Evolutionary conservation across 116 monocot genomes (phyloP).

Genomic region (Thalassia testudinum): DNA sequence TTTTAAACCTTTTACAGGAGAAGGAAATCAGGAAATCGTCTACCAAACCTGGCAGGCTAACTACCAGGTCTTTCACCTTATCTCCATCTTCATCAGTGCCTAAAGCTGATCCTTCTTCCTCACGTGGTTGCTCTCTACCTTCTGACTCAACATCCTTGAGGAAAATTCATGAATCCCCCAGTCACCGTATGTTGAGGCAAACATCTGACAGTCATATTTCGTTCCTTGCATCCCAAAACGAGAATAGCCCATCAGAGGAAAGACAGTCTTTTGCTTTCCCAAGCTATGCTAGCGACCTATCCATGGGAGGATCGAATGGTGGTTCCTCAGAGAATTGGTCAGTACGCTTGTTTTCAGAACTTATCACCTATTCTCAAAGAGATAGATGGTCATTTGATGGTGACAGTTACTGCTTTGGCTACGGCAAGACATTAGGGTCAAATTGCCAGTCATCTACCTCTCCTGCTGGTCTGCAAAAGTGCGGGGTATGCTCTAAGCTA

Average conservation of each 20-base stretch:
- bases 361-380: constrained; percentile 56
- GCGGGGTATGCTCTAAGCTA: constrained; percentile 62
- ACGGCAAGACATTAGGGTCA: constrained; percentile 17
- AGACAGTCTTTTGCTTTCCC: constrained; percentile 28
- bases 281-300: constrained; percentile 35
- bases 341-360: constrained; percentile 70
- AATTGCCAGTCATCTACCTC: constrained; percentile 3
- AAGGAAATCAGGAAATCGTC: constrained; percentile 9
- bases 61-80: background rate
- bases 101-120: constrained; percentile 24
- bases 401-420: constrained; percentile 12
- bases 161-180: constrained; percentile 16
- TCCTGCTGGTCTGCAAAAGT: constrained; percentile 25
- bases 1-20: background rate
- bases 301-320: constrained; percentile 34
- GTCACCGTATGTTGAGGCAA: constrained; percentile 19
- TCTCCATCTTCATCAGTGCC: constrained; percentile 4
- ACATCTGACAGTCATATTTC: constrained; percentile 25
- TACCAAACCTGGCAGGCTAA: constrained; percentile 3
- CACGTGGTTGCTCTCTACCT: constrained; percentile 13
- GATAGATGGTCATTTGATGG: constrained; percentile 65
- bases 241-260: constrained; percentile 23
- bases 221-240: constrained; percentile 33
- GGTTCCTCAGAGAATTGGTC: constrained; percentile 91
- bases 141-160: constrained; percentile 18